phyloP scores from a whole-genome alignment of 306 rosid species.

The Biancaea sappan region DNA sequence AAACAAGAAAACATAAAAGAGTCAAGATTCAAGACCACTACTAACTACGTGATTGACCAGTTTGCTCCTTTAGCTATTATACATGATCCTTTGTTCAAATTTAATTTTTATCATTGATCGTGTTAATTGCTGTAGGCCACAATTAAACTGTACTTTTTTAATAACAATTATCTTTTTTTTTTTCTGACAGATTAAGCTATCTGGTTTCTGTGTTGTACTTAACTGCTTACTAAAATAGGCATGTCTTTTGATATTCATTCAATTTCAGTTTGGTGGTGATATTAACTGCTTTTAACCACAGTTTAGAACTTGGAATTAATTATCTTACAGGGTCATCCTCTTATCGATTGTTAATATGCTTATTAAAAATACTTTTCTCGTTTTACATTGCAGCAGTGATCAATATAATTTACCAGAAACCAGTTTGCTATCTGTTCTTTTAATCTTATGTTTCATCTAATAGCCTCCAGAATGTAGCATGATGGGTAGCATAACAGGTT shows the following conservation, averaged over 20 bases:
- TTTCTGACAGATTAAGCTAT: slow-evolving; percentile 14
- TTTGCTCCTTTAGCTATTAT: slow-evolving; percentile 14
- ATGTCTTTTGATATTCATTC: slow-evolving; percentile 10
- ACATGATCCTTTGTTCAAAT: slow-evolving; percentile 2
- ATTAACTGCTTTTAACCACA: background rate
- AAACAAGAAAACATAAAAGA: slow-evolving; percentile 12
- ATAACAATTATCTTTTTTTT: background rate
- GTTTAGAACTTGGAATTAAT: too few species aligned
- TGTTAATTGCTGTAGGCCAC: slow-evolving; percentile 7
- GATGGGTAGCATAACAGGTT: slow-evolving; percentile 21
- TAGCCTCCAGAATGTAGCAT: slow-evolving; percentile 11
- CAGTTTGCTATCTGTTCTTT: slow-evolving; percentile 15
- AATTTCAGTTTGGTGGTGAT: slow-evolving; percentile 2
- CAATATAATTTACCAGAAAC: slow-evolving; percentile 4
- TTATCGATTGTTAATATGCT: background rate
- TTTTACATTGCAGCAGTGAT: slow-evolving; percentile 23
- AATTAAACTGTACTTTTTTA: slow-evolving; percentile 14
- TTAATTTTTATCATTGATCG: slow-evolving; percentile 23
- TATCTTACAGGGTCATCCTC: too few species aligned
- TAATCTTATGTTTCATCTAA: background rate
- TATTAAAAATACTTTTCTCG: background rate
- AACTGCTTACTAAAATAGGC: background rate
- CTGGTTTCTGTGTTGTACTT: background rate
- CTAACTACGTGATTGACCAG: background rate
- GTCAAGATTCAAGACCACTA: background rate